Evolutionary conservation across 1,284 basidiomycete genomes (phyloP).

Genomic region (Cyathus olla): DNA sequence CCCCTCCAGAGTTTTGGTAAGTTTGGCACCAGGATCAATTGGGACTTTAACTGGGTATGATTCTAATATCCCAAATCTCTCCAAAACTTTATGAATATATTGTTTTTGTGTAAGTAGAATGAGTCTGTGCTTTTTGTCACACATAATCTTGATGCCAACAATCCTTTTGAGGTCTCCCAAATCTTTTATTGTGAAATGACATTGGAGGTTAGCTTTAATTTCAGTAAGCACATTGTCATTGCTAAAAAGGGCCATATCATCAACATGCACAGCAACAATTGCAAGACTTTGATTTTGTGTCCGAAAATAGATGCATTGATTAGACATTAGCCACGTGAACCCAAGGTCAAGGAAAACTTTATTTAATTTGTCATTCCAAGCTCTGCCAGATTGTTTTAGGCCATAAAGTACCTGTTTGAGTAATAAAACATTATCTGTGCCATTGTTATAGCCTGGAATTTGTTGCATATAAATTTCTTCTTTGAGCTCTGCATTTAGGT

Average conservation of each 20-base stretch:
- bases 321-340: slow-evolving; percentile 32
- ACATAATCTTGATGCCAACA: slow-evolving; percentile 42
- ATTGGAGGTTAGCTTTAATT: slow-evolving; percentile 33
- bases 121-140: slow-evolving; percentile 26
- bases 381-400: slow-evolving; percentile 46
- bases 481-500: slow-evolving; percentile 49
- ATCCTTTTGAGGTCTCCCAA: slow-evolving; percentile 28
- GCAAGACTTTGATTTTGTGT: slow-evolving; percentile 14
- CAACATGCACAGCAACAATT: slow-evolving; percentile 40
- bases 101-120: slow-evolving; percentile 47
- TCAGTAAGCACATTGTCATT: slow-evolving; percentile 18
- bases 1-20: slow-evolving; percentile 5
- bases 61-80: slow-evolving; percentile 41
- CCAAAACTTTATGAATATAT: slow-evolving; percentile 47
- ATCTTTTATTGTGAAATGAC: slow-evolving; percentile 38
- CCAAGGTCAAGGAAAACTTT: slow-evolving; percentile 29
- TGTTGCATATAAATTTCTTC: slow-evolving; percentile 54
- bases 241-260: slow-evolving; percentile 38
- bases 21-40: slow-evolving; percentile 19
- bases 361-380: slow-evolving; percentile 47
- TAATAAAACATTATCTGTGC: slow-evolving; percentile 38
- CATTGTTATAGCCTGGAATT: slow-evolving; percentile 36
- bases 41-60: slow-evolving; percentile 10
- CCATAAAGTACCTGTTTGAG: slow-evolving; percentile 51
- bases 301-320: slow-evolving; percentile 44